Conservation (phyloP, 352 stramenopile species). For the Phytophthora citricola region DNA sequence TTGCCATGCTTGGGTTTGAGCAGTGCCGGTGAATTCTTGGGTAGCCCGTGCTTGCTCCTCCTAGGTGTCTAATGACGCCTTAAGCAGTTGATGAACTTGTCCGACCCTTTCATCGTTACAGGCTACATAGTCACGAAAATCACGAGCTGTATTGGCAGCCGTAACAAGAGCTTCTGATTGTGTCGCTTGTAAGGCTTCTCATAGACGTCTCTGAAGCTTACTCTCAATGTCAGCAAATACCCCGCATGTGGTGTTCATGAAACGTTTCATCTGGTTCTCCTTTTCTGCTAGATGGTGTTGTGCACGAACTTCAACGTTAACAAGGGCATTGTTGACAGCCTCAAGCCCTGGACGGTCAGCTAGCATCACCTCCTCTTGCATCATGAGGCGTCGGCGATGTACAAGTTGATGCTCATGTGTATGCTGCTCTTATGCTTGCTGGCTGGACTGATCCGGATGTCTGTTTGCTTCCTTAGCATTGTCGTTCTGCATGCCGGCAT, state of each 20-base stretch:
- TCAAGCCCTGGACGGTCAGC: not conserved
- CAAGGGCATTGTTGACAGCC: not conserved
- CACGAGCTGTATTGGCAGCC: not conserved
- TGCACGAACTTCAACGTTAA: not conserved
- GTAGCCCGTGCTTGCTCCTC: not conserved
- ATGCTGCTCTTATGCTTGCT: not conserved
- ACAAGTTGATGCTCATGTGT: not conserved
- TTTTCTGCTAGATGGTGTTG: not conserved
- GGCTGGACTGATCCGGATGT: not conserved
- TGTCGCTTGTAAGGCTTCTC: not conserved
- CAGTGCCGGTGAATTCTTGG: not conserved
- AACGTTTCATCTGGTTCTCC: not conserved
- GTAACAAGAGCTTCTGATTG: not conserved
- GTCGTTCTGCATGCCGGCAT: not conserved
- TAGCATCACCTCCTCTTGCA: not conserved
- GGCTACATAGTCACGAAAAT: not conserved
- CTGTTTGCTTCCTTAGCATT: not conserved
- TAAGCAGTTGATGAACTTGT: not conserved
- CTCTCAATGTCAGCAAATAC: not conserved
- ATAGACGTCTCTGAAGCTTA: not conserved
- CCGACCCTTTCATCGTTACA: not conserved
- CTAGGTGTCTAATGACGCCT: not conserved
- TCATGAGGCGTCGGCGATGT: not conserved
- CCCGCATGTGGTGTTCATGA: constrained; percentile 1
- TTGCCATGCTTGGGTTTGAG: constrained; percentile 1